Base-by-base conservation (phyloP, 768 basidiomycete species). In the Lyophyllum shimeji region DNA sequence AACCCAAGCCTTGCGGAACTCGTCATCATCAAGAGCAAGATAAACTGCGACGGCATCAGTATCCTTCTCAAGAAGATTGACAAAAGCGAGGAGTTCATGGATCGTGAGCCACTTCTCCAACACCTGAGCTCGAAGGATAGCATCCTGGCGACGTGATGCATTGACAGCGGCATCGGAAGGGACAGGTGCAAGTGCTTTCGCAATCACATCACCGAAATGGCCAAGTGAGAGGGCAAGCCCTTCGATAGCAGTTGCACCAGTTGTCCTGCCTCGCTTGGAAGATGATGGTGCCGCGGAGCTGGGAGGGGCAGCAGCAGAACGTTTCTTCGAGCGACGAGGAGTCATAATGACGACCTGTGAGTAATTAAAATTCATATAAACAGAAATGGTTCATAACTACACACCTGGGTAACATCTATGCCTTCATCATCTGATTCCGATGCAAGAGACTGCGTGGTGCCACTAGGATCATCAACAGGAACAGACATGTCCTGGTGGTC, bases 201-300 rank as follows among this genome's bases (percentile, higher is more conserved):
- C 37, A 39, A 39, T 39, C 37, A 15, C 37, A 15, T 39, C 37
- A 39, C 37, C 37, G 17, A 39, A 43, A 40, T 51, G 47, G 8
- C 29, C 15, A 31, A 48, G 47, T n/a, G 47, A 48, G 13, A 34
- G 17, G 1, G 47, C 18, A 11, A 48, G 47, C n/a, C 47, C 47
- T 34, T 48, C 47, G 34, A 48, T 29, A 3, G 47, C 47, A 48
- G 20, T 48, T n/a, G 47, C 47, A 31, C 47, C 47, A n/a, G 47
- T 48, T 29, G 33, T 31, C 47, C 34, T 48, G 47, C 17, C 34
- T 21, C 34, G 29, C 47, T 48, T 48, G 37, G 37, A 39, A 39
- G 37, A 39, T 15, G 37, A 39, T 39, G 37, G 37, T 15, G 37
- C 37, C 37, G 37, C 37, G 17, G 37, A 12, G 37, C 37, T 39